Base-by-base conservation (phyloP, 345 rosid genomes). In the Aquilaria sinensis region DNA sequence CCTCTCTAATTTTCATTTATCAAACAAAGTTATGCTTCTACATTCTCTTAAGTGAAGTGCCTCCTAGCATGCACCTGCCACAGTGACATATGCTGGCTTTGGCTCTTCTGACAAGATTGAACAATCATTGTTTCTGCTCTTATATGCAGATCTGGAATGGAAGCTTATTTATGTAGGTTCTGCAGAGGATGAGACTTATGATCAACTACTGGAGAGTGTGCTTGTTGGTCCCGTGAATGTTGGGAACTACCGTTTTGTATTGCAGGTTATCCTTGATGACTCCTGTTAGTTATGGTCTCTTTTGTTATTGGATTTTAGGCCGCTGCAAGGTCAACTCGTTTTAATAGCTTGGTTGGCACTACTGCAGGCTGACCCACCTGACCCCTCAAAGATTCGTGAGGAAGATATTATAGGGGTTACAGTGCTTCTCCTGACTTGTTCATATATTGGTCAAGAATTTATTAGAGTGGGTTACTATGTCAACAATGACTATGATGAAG, bases 141-240 rank as follows among this genome's bases (percentile, higher is more conserved):
- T 6, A 10, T 12, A 30, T 70, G 75, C 81, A 89, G 96, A 92
- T 85, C 65, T 92, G 69, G 98, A 92, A 60, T 92, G 98, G 96
- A 92, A 92, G 72, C 96, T 92, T 41, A 85, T 82, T 52, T 92
- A 92, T n/a, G 96, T 92, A 8, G 98, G 98, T 6, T 92, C 98
- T 57, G 98, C 98, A 12, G 98, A 89, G 75, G 98, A 92, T 12
- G 98, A 92, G 67, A 87, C 93, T 0, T 92, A 76, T 57, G 98
- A 92, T 75, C 98, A 89, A 67, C 69, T 77, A 31, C 57, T 92
- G 23, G 96, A 92, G 67, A 89, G 96, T 71, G 96, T 92, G 56
- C 89, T 92, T 41, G 98, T 92, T 41, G 96, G 96, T n/a, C 96
- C 97, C 55, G 92, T 92, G 68, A 87, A 89, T 55, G 85, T 87